Evolutionary conservation across 2,329 filamentous ascomycete genomes (phyloP).

Genomic region (Plectosphaerella plurivora): DNA sequence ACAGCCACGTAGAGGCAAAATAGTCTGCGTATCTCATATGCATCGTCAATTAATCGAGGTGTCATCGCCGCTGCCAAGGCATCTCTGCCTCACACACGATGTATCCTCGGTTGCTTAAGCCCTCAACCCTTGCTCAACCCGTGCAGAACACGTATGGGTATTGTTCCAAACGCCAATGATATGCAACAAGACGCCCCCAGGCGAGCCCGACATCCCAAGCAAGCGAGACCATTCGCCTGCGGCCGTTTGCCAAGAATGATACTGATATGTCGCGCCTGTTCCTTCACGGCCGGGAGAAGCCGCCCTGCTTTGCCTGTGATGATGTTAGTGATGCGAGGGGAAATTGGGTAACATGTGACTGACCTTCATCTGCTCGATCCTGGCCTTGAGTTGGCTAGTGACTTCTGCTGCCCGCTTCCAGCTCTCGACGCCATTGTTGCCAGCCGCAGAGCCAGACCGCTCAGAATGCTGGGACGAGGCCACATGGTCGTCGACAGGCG

Average conservation of each 20-base stretch:
- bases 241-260: not conserved
- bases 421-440: constrained; percentile 69
- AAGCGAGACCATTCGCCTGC: constrained; percentile 1
- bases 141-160: constrained; percentile 17
- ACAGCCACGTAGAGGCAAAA: no score
- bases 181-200: constrained; percentile 17
- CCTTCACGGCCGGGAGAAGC: constrained; percentile 29
- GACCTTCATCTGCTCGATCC: constrained; percentile 98
- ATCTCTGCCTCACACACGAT: no score
- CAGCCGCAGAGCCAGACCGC: constrained; percentile 23
- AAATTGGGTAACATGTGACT: constrained; percentile 11
- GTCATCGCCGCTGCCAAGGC: no score
- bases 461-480: constrained; percentile 2
- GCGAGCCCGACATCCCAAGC: constrained; percentile 1
- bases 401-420: constrained; percentile 98
- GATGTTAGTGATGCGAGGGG: constrained; percentile 9
- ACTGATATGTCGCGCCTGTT: not conserved
- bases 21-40: no score
- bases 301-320: constrained; percentile 40
- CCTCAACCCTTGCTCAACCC: not conserved
- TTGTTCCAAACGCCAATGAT: constrained; percentile 27
- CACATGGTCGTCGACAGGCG: constrained; percentile 10
- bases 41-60: no score
- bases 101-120: no score
- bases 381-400: constrained; percentile 92